Evolutionary conservation across 768 basidiomycete genomes (phyloP).

Genomic region (Boletus tomentosulus): DNA sequence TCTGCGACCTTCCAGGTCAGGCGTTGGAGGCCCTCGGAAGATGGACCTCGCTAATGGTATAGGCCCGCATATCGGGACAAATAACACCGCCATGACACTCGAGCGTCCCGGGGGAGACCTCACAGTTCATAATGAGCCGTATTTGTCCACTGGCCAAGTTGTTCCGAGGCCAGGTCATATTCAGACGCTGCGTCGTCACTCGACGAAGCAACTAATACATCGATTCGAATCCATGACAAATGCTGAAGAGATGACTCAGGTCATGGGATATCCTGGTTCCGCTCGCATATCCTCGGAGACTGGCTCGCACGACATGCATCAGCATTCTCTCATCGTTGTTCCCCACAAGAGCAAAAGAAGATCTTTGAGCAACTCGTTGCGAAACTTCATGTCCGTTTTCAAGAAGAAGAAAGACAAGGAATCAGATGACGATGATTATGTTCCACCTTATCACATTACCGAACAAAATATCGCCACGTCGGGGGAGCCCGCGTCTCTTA

Average conservation of each 20-base stretch:
- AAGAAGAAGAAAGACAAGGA: conserved; percentile 42
- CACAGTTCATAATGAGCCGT: not conserved
- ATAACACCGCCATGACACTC: not conserved
- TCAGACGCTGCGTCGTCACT: conserved; percentile 27
- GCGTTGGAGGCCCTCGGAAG: conserved; percentile 20
- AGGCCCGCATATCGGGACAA: not conserved
- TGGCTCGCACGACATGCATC: conserved; percentile 10
- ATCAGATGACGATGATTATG: conserved; percentile 22
- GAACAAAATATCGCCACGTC: conserved; percentile 1
- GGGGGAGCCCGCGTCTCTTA: not conserved
- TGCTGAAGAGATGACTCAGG: conserved; percentile 4
- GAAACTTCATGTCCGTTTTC: conserved; percentile 59
- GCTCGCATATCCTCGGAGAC: conserved; percentile 14
- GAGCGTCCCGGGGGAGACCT: not conserved
- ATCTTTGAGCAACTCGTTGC: conserved; percentile 60
- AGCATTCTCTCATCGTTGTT: conserved; percentile 14
- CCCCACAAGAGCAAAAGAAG: conserved; percentile 40
- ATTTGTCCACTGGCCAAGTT: conserved; percentile 2
- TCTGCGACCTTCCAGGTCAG: conserved; percentile 6
- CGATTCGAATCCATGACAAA: conserved; percentile 47
- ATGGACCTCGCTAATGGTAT: conserved; percentile 3
- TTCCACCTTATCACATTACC: conserved; percentile 3
- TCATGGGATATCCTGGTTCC: conserved; percentile 3
- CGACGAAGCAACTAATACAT: conserved; percentile 51
- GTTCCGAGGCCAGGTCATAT: not conserved